Evolutionary conservation across 208 protist species (phyloP).

Genomic region (Leishmania guyanensis): DNA sequence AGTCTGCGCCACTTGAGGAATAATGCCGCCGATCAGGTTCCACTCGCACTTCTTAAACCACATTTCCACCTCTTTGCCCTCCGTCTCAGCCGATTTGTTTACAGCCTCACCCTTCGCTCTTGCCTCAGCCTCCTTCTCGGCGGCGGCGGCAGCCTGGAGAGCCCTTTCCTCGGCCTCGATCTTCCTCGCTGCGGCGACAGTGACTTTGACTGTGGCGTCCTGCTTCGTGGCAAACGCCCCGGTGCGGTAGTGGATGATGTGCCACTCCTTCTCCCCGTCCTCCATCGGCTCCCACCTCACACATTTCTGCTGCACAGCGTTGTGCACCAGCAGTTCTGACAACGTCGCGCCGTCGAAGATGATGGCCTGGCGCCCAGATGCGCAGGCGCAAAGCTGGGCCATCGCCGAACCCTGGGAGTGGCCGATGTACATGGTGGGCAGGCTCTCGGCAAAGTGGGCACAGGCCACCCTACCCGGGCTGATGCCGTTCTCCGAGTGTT

Average conservation of each 20-base stretch:
- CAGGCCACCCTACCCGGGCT: slow-evolving; percentile 32
- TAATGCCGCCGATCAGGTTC: slow-evolving; percentile 32
- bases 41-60: slow-evolving; percentile 41
- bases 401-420: slow-evolving; percentile 48
- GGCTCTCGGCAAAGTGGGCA: slow-evolving; percentile 14
- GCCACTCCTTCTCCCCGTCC: slow-evolving; percentile 20
- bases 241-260: slow-evolving; percentile 38
- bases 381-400: slow-evolving; percentile 43
- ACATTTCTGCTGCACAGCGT: slow-evolving; percentile 34
- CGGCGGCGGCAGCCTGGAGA: slow-evolving; percentile 6
- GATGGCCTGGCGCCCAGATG: slow-evolving; percentile 34
- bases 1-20: slow-evolving; percentile 20
- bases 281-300: slow-evolving; percentile 30
- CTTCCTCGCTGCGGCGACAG: slow-evolving; percentile 15
- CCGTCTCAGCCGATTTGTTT: slow-evolving; percentile 20
- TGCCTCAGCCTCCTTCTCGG: background rate
- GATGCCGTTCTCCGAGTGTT: slow-evolving; percentile 42
- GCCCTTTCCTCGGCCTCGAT: slow-evolving; percentile 22
- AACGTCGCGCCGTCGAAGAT: slow-evolving; percentile 49
- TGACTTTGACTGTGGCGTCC: slow-evolving; percentile 7
- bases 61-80: slow-evolving; percentile 22
- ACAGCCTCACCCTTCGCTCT: slow-evolving; percentile 2
- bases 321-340: slow-evolving; percentile 40
- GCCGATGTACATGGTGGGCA: slow-evolving; percentile 50
- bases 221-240: slow-evolving; percentile 21